Base-by-base conservation (phyloP, 371 early-diverging fungal species). In the Lichtheimia ornata region DNA sequence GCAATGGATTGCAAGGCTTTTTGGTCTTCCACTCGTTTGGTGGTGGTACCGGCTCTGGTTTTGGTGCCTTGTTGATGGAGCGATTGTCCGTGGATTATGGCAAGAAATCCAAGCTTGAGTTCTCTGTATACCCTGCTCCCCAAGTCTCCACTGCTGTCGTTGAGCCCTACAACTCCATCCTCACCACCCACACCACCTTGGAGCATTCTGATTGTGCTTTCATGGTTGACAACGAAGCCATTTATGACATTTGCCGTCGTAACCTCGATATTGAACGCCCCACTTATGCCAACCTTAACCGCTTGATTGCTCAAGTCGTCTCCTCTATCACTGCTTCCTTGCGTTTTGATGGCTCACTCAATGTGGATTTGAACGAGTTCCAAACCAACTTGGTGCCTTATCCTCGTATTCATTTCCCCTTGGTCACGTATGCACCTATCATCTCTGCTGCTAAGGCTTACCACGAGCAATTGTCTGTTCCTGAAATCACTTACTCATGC, bases 21-120 rank as follows among this genome's bases (percentile, higher is more conserved):
- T 74, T 96, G 41, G 94, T 97, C 72, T 97, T 96, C 91, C 98
- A 98, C 88, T 97, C 97, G 63, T 98, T 99, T 80, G 99, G 99
- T 77, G 99, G 99, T 77, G 99, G 99, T 69, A 98, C 98, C 59
- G 99, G 99, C 59, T 97, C 97, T 58, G 99, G 99, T 74, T 97
- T 99, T 79, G 98, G 97, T 70, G 94, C 98, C 59, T 85, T 98
- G 62, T 86, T 99, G 58, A 86, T 98, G 75, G 97, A 98, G 79
- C 93, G 94, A 65, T 87, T 99, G 56, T 92, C 95, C 30, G 88
- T 89, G 50, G 97, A 97, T 84, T 97, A 94, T 78, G 95, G 96
- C 73, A 97, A 98, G 83, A 97, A 97, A 88, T 91, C 93, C 71
- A 98, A 97, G 88, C 90, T 98, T 65, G 97, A 97, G 84, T 98